Conservation (phyloP, 2,329 filamentous ascomycete genomes). For the Endothia cerciana region DNA sequence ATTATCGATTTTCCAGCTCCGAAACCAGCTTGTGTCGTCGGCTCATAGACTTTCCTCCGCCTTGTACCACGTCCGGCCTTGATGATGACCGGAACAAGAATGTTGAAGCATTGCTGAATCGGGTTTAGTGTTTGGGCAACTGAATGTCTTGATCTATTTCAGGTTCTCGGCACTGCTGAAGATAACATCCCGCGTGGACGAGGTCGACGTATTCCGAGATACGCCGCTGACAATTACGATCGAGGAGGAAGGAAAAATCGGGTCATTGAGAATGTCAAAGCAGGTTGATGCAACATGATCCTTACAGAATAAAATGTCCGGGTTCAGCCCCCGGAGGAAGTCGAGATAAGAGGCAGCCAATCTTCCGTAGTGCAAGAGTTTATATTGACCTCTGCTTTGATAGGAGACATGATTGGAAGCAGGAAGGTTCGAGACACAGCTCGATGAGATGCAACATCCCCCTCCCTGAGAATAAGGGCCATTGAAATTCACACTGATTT, state of each 20-base stretch:
- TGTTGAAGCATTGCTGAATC: not conserved
- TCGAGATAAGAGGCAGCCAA: not conserved
- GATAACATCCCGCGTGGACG: not conserved
- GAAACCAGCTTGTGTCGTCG: not conserved
- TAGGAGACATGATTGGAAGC: too few species aligned
- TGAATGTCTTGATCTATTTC: not conserved
- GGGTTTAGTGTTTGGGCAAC: not conserved
- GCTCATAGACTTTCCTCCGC: not conserved
- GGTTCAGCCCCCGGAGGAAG: conserved; percentile 1
- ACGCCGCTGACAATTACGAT: not conserved
- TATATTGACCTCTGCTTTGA: not conserved
- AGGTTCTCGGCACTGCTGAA: not conserved
- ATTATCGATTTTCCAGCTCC: not conserved
- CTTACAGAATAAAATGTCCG: conserved; percentile 2
- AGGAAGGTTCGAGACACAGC: too few species aligned
- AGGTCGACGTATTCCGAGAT: not conserved
- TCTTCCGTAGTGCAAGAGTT: not conserved
- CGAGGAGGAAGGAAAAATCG: not conserved
- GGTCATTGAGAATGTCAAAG: not conserved
- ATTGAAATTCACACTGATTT: not conserved
- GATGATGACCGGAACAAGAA: not conserved
- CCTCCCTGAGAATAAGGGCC: not conserved
- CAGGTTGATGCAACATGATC: not conserved
- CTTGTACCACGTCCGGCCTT: not conserved
- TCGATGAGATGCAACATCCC: not conserved